A percentile compares a stretch with the other conserved stretches of the same genome.
Conservation (phyloP, 2,329 filamentous ascomycete species). For the Leptographium procerum region DNA sequence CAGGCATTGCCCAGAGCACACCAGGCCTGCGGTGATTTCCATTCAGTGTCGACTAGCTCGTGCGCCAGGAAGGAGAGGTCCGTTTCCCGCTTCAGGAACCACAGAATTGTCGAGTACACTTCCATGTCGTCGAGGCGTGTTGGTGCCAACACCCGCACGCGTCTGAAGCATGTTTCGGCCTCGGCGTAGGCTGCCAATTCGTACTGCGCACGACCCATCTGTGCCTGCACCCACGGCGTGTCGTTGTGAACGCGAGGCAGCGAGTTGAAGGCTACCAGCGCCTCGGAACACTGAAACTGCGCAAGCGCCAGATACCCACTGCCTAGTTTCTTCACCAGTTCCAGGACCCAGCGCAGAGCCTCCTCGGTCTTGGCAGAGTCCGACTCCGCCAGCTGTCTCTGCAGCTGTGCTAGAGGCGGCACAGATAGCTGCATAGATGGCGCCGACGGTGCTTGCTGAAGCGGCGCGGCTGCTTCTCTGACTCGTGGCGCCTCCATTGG, state of each 20-base stretch:
- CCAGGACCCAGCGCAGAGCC: slow-evolving; percentile 63
- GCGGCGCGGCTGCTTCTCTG: slow-evolving; percentile 5
- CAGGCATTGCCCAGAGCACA: slow-evolving; percentile 91
- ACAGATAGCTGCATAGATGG: not conserved
- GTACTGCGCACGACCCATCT: slow-evolving; percentile 83
- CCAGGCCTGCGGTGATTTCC: slow-evolving; percentile 90
- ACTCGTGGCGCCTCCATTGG: slow-evolving; percentile 40
- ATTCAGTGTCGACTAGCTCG: slow-evolving; percentile 75
- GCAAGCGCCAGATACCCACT: slow-evolving; percentile 68
- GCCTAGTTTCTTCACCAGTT: slow-evolving; percentile 72
- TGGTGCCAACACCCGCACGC: slow-evolving; percentile 67
- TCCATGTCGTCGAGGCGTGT: slow-evolving; percentile 91
- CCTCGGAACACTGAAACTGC: slow-evolving; percentile 67
- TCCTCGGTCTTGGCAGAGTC: slow-evolving; percentile 61
- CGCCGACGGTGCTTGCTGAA: slow-evolving; percentile 2
- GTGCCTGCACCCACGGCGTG: slow-evolving; percentile 85
- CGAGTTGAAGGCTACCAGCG: slow-evolving; percentile 60
- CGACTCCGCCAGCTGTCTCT: slow-evolving; percentile 27
- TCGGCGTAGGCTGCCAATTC: slow-evolving; percentile 80
- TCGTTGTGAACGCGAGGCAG: slow-evolving; percentile 69
- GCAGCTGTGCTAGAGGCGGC: slow-evolving; percentile 12
- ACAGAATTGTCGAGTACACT: slow-evolving; percentile 96
- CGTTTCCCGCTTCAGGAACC: slow-evolving; percentile 88
- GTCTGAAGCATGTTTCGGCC: slow-evolving; percentile 75
- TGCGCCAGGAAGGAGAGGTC: slow-evolving; percentile 88